Base-by-base conservation (phyloP, 306 rosid species). In the Quillaja saponaria region DNA sequence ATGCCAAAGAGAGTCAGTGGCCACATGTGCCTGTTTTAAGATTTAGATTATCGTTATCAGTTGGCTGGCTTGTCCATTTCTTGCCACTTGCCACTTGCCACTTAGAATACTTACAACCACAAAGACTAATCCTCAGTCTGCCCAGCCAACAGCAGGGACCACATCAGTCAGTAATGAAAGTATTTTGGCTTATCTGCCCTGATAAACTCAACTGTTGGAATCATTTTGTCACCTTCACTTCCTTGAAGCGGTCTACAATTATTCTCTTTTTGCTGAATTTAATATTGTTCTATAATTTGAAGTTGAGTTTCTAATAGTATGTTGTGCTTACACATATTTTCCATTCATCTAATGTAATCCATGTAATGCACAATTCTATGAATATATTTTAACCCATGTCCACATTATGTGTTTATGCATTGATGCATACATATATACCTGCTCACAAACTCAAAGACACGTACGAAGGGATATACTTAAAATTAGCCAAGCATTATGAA, bases 91-190 rank as follows among this genome's bases (percentile, higher is more conserved):
- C 50, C 41, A 21, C 58, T n/a, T n/a, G n/a, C n/a, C n/a, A n/a
- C 44, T 39, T 42, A 56, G 31, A 28, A 61, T 49, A 40, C 8
- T 60, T 46, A 44, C 49, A 42, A 53, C 58, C 21, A 14, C 20
- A 7, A 10, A 62, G 47, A 55, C 46, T 45, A 58, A 40, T 61
- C n/a, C 40, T 37, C 40, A 44, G 20, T 38, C 10, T 39, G 18
- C 37, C 47, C 14, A 13, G n/a, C 60, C 41, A 42, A 5, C 21
- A 34, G 9, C 45, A 17, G 63, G 64, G 82, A 40, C 67, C 70
- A 69, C 53, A 13, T 63, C 25, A 25, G 42, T 69, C 12, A 49
- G n/a, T 31, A 37, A 41, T 48, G n/a, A n/a, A n/a, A n/a, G n/a
- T n/a, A n/a, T n/a, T n/a, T n/a, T n/a, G 48, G 45, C n/a, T 55